Base-by-base conservation (phyloP, 2,329 filamentous ascomycete species). In the Fusarium sarcochroum region DNA sequence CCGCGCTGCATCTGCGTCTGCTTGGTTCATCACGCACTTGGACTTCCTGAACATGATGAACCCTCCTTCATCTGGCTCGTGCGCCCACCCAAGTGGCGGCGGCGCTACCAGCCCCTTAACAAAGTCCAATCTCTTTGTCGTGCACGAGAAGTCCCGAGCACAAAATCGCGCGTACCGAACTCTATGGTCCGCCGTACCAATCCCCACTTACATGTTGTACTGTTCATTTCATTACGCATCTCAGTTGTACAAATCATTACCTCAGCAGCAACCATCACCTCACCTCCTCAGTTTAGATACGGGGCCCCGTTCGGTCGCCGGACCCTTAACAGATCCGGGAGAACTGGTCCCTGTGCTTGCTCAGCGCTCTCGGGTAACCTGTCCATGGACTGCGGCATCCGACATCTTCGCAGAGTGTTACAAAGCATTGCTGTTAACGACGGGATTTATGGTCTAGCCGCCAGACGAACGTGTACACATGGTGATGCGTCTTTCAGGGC, bases 31-130 rank as follows among this genome's bases (percentile, higher is more conserved):
- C 35, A 38, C 47, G 14, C 25, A 49, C 18, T 38, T 38, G 25
- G 20, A 59, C 34, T 53, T 64, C 41, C 30, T 49, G 17, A 23
- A 65, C 47, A 32, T 60, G 62, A 49, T 65, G 42, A 53, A 35
- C 40, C 42, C 66, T 67, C 66, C 49, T 61, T 64, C 27, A 34
- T 67, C 48, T 63, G 66, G 66, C 61, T 69, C 66, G 62, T 63
- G 66, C 66, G 49, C 42, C 52, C 49, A 69, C 61, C 52, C 38
- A 51, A 40, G 72, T 67, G 59, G 70, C 54, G 62, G 68, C 62
- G 62, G 58, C 72, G 54, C 68, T 73, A 69, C 60, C 68, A 66
- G 38, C 72, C 72, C 72, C 72, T 74, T 73, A 73, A 68, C 61
- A 66, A n/a, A 38, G 37, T 54, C 63, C 64, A 72, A 74, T 74